Evolutionary conservation across 2,329 filamentous ascomycete genomes (phyloP), one percentile per base, ranked within the genome.

Genomic region (Magnaporthales sp.): DNA sequence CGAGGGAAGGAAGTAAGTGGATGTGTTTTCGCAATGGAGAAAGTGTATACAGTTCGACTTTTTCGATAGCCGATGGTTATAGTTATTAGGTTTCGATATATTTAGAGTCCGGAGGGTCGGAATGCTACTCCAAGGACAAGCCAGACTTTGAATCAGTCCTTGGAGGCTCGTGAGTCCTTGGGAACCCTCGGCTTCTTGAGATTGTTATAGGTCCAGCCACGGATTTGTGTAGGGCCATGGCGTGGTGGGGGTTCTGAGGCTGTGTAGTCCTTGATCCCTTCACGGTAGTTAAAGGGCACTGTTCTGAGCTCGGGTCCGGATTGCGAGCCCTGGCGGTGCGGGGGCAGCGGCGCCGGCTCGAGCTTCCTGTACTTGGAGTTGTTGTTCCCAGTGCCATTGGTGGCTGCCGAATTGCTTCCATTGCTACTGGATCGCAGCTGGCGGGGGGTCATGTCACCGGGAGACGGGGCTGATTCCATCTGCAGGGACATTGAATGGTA

Each of bases 241-340:
- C 80, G 80, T 9, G 85, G 85, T 31, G 86, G 80, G 15, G 84
- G 83, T 64, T 86, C 84, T 22, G 80, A 80, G 2, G 84, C 80
- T 4, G 79, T 78, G 60, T 85, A 86, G 70, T 87, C 84, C 72
- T 86, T 87, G 72, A 86, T 86, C 24, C 84, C 82, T 68, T 82
- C 80, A 30, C 78, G 79, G 62, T 82, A 81, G 67, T 83, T 79
- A 69, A 87, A 87, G 51, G 82, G 83, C 3, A 86, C 84, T 4
- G 85, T 86, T 67, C 85, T 82, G n/a, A 87, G 77, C 70, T 86
- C 84, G 19, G 81, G 79, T 24, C 76, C 76, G 70, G 80, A 81
- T 66, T 77, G 77, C 73, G 80, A 82, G 68, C 79, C 79, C 60
- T 80, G 78, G 13, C 80, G 75, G 71, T 84, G 84, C 31, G 83